A percentile compares a stretch with the other conserved stretches of the same genome.
Conservation (phyloP, 352 stramenopile species). For the Phytopythium chamaehyphon region DNA sequence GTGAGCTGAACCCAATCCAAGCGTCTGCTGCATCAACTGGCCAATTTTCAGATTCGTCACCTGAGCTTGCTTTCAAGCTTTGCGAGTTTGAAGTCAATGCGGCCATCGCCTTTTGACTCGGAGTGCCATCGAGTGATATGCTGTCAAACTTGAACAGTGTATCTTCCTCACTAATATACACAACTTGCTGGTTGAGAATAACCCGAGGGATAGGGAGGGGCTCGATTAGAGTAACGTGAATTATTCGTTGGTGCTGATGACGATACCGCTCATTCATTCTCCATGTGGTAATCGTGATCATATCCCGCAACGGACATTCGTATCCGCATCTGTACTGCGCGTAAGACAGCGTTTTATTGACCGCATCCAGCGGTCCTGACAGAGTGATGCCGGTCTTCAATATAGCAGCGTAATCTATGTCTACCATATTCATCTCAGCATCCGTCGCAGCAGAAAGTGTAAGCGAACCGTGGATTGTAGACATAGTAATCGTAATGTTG, state of each 20-base stretch:
- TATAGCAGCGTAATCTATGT: background rate
- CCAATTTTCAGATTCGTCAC: background rate
- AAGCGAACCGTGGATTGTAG: constrained; percentile 8
- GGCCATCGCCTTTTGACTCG: constrained; percentile 3
- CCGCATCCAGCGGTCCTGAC: constrained; percentile 1
- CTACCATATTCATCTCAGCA: background rate
- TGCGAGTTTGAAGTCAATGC: too few species aligned
- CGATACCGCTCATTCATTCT: constrained; percentile 6
- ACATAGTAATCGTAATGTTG: constrained; percentile 9
- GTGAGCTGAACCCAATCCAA: background rate
- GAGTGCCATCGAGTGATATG: constrained; percentile 17
- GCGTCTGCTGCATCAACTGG: background rate
- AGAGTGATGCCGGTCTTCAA: constrained; percentile 2
- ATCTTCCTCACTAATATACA: constrained; percentile 39
- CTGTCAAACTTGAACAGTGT: constrained; percentile 37
- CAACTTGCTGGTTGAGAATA: constrained; percentile 10
- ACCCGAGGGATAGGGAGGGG: constrained; percentile 25
- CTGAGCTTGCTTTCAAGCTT: background rate
- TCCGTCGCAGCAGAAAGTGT: background rate
- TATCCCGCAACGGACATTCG: constrained; percentile 12
- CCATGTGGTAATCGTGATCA: constrained; percentile 11
- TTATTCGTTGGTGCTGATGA: constrained; percentile 14
- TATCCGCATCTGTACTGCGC: constrained; percentile 16
- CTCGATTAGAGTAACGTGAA: constrained; percentile 19
- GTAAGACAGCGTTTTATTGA: constrained; percentile 17